A percentile compares a stretch with the other conserved stretches of the same genome.
Evolutionary conservation across 2,329 filamentous ascomycete genomes (phyloP).

Genomic region (Sarocladiaceae sp.): DNA sequence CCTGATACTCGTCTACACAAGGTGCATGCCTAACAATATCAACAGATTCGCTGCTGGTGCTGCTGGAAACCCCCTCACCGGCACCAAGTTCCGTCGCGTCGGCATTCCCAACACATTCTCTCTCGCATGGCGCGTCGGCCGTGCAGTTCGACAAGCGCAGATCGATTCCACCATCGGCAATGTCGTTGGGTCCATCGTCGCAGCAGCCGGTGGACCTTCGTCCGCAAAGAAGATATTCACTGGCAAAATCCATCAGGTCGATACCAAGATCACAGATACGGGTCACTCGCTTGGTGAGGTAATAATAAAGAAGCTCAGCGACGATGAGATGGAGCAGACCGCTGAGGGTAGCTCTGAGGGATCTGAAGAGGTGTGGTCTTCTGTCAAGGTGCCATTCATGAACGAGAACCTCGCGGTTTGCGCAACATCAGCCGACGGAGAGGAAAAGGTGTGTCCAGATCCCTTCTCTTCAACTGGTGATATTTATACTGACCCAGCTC

Average conservation of each 20-base stretch:
- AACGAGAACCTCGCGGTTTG: constrained; percentile 63
- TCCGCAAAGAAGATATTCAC: constrained; percentile 53
- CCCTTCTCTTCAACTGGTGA: not conserved
- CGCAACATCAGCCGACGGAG: not conserved
- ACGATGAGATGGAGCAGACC: constrained; percentile 26
- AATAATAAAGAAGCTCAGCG: constrained; percentile 29
- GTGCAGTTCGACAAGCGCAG: constrained; percentile 48
- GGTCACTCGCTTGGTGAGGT: constrained; percentile 56
- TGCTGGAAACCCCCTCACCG: constrained; percentile 42
- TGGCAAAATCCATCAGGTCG: constrained; percentile 57
- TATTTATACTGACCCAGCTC: too few species aligned
- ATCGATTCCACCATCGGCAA: constrained; percentile 42
- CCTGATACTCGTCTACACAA: too few species aligned
- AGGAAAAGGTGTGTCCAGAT: constrained; percentile 25
- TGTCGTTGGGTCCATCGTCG: constrained; percentile 52
- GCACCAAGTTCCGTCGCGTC: constrained; percentile 43
- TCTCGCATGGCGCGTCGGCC: constrained; percentile 52
- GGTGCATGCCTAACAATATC: too few species aligned
- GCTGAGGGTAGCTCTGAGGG: constrained; percentile 22
- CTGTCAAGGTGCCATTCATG: constrained; percentile 62
- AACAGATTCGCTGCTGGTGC: constrained; percentile 27
- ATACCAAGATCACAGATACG: constrained; percentile 43
- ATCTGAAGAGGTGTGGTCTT: constrained; percentile 9
- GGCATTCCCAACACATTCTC: constrained; percentile 47
- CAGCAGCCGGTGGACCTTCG: constrained; percentile 47